These are phyloP conservation scores for Litsea cubeba DNA, from an alignment of 164 flowering plant genomes.

Conservation along the genomic window DNA sequence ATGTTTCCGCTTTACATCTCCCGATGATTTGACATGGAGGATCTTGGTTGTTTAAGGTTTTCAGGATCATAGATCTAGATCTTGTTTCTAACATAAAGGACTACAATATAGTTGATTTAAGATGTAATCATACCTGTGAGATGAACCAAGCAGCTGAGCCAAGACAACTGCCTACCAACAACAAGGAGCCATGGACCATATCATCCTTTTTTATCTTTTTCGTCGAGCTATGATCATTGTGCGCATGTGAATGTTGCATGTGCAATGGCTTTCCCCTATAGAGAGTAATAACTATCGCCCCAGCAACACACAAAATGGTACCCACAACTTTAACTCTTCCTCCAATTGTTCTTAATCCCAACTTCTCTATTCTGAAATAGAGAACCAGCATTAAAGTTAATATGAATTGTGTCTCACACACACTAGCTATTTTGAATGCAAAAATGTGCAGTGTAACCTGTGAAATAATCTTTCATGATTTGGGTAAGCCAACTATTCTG, in stretches of 20 bases:
- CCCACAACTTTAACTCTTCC: constrained; percentile 8
- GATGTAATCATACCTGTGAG: constrained; percentile 6
- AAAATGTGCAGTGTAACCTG: no score
- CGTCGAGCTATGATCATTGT: background rate
- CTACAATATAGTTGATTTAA: no score
- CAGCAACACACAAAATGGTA: constrained; percentile 5
- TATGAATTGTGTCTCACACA: no score
- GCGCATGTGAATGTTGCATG: background rate
- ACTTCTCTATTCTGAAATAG: constrained; percentile 8
- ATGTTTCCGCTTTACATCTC: no score
- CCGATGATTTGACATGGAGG: no score
- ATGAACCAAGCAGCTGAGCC: constrained; percentile 10
- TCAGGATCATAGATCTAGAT: no score
- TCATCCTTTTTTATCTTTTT: background rate
- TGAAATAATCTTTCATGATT: no score
- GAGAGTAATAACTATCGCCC: constrained; percentile 2
- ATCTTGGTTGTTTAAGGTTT: no score
- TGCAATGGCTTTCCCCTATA: constrained; percentile 6
- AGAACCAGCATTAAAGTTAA: background rate
- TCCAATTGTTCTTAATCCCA: background rate
- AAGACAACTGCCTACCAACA: constrained; percentile 3
- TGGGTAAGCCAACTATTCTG: no score
- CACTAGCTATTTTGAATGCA: no score
- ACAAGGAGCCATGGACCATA: background rate
- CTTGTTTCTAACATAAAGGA: no score